Base-by-base conservation (phyloP, 2,329 filamentous ascomycete species). In the Metarhizium guizhouense region DNA sequence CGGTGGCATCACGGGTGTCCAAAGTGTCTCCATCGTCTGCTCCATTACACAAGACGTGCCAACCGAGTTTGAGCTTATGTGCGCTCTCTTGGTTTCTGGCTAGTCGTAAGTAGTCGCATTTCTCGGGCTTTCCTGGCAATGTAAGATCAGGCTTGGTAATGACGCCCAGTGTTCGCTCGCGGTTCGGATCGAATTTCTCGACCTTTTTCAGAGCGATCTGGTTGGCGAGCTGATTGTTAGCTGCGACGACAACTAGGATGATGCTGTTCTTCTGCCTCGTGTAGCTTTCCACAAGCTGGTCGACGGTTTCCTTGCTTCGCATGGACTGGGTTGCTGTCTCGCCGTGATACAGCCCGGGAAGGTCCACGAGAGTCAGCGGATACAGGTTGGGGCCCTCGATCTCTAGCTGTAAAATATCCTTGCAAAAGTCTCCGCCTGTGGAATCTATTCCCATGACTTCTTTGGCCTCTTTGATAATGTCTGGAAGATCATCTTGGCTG, bases 281-380 rank as follows among this genome's bases (percentile, higher is more conserved):
- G 66, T 81, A 82, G 32, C 72, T 72, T 7, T 80, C 76, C 11
- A 76, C 78, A 2, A 84, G 67, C 0, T 71, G 60, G 34, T 79
- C 75, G 51, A 83, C 80, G 2, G 79, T 76, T 57, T 74, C 68
- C 54, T 79, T 79, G 47, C 83, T 81, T 25, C 74, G 69, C 34
- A 74, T 70, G 1, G 77, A 79, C 63, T 83, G 79, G 54, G 79
- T 74, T 34, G 74, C 71, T 58, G 78, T 81, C 60, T 75, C 75
- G 8, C 81, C 77, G 36, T 75, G 72, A 32, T 84, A 78, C 1
- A 85, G 68, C 2, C 83, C 82, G 0, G 82, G 83, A 38, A 86
- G 70, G 65, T 86, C 83, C 7, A 85, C 80, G 1, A 85, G 72
- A 0, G 81, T 85, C 47, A 86, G 67, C 16, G 85, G 73, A 1